phyloP scores from a whole-genome alignment of 179 eudicot genomes.

The Spergularia azorica region DNA sequence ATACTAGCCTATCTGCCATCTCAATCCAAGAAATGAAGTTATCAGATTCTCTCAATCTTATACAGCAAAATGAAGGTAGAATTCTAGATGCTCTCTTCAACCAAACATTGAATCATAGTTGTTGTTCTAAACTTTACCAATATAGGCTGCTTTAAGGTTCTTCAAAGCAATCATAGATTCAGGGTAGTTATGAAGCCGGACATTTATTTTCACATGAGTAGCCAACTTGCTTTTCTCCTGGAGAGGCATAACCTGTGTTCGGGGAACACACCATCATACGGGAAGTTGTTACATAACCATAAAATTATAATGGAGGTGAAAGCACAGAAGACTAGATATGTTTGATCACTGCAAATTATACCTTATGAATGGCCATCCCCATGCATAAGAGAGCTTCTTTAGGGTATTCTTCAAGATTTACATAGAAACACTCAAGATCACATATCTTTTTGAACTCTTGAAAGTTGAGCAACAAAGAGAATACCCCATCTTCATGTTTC shows the following conservation, averaged over 20 bases:
- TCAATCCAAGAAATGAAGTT: constrained; percentile 26
- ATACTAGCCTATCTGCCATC: constrained; percentile 82
- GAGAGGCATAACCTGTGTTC: constrained; percentile 48
- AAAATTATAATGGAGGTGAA: not conserved
- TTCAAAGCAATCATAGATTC: constrained; percentile 83
- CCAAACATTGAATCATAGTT: constrained; percentile 8
- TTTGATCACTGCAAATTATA: constrained; percentile 23
- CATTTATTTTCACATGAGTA: constrained; percentile 56
- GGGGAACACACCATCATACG: not conserved
- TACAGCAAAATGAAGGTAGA: not conserved
- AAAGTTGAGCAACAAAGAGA: constrained; percentile 59
- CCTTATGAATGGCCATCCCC: constrained; percentile 94
- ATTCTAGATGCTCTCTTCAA: not conserved
- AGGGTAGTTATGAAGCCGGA: constrained; percentile 78
- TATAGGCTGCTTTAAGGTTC: constrained; percentile 95
- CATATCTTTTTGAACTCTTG: constrained; percentile 71
- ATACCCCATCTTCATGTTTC: constrained; percentile 57
- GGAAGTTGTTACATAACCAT: constrained; percentile 13
- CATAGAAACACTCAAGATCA: constrained; percentile 48
- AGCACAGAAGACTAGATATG: not conserved
- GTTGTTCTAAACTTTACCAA: constrained; percentile 49
- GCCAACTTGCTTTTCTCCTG: constrained; percentile 43
- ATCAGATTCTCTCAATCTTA: constrained; percentile 8
- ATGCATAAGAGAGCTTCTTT: constrained; percentile 87
- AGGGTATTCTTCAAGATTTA: constrained; percentile 58